Conservation (phyloP, 768 basidiomycete species). For the Filobasidium floriforme region DNA sequence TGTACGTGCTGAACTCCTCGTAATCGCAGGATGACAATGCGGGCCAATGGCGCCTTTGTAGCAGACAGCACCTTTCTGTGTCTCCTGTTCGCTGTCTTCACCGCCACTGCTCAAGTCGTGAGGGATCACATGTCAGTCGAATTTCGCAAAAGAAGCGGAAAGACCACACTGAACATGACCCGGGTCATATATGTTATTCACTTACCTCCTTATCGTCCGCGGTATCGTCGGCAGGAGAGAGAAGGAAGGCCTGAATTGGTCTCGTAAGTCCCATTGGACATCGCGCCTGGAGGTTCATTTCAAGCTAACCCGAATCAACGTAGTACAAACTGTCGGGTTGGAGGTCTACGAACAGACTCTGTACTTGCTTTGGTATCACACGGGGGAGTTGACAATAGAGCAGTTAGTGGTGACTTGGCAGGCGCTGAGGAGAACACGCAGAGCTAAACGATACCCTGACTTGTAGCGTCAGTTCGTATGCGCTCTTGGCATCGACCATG, state of each 20-base stretch:
- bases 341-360: constrained; percentile 13
- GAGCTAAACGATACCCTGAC: constrained; percentile 48
- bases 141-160: too few species aligned
- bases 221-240: too few species aligned
- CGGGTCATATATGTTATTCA: too few species aligned
- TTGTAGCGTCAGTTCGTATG: constrained; percentile 79
- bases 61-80: constrained; percentile 64
- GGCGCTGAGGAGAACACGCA: background rate
- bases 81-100: constrained; percentile 74
- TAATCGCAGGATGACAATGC: background rate
- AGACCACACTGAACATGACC: too few species aligned
- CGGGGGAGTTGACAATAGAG: constrained; percentile 64
- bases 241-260: constrained; percentile 58
- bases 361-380: constrained; percentile 17
- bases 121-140: constrained; percentile 54
- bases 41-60: background rate
- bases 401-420: constrained; percentile 45
- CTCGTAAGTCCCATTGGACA: constrained; percentile 58
- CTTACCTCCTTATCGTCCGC: too few species aligned
- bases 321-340: constrained; percentile 6
- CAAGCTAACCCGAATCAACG: constrained; percentile 52
- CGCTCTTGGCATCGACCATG: constrained; percentile 72
- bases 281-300: background rate
- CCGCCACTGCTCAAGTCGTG: constrained; percentile 70
- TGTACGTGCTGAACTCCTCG: background rate